Conservation (phyloP, 2,329 filamentous ascomycete species). For the Neofusicoccum laricinum region DNA sequence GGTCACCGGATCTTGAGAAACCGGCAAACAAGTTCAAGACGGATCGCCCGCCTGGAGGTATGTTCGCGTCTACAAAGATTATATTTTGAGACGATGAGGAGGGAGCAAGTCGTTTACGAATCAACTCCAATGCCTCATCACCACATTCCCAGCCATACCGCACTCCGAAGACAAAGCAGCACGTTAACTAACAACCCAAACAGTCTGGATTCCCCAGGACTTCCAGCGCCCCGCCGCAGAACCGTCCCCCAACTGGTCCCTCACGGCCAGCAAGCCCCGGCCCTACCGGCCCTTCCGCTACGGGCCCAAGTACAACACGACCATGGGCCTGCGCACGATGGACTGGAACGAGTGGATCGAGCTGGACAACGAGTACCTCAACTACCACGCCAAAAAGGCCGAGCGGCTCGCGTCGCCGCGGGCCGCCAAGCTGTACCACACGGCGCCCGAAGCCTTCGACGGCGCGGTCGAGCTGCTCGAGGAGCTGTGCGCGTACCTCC, state of each 20-base stretch:
- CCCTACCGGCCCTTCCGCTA: constrained; percentile 77
- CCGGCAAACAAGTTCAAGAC: constrained; percentile 29
- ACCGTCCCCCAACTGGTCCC: constrained; percentile 67
- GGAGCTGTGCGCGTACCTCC: constrained; percentile 68
- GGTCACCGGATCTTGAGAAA: constrained; percentile 46
- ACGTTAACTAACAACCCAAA: neutral
- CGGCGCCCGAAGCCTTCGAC: constrained; percentile 66
- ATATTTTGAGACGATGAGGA: too few relatives aligned
- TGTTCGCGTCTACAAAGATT: constrained; percentile 5
- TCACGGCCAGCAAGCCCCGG: constrained; percentile 67
- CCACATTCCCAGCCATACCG: too few relatives aligned
- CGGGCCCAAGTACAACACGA: constrained; percentile 73
- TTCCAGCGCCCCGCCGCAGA: constrained; percentile 60
- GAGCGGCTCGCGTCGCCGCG: constrained; percentile 62
- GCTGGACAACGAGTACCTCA: constrained; percentile 74
- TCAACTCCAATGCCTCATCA: neutral
- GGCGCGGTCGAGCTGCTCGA: constrained; percentile 74
- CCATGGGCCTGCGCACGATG: constrained; percentile 72
- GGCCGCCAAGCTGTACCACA: constrained; percentile 64
- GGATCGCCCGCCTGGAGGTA: constrained; percentile 48
- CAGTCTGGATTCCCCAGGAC: constrained; percentile 55
- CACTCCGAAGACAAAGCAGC: neutral
- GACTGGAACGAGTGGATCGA: constrained; percentile 77
- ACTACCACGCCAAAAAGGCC: constrained; percentile 70
- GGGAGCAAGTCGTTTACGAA: neutral